phyloP scores from a whole-genome alignment of 78 protist species.

The Mantamonas sphyraenae region DNA sequence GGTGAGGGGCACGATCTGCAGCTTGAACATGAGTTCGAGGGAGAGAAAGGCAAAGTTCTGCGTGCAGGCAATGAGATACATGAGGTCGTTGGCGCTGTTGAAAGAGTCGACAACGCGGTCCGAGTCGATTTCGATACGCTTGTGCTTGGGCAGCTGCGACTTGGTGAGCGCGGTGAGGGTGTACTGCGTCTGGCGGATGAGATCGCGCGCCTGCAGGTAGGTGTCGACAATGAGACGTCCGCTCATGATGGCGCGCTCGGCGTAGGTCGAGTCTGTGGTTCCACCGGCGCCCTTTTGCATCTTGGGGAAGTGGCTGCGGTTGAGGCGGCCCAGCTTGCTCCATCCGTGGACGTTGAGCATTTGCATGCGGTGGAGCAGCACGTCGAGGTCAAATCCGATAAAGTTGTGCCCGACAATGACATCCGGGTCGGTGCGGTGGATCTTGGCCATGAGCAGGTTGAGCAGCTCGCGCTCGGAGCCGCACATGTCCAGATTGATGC shows the following conservation, averaged over 20 bases:
- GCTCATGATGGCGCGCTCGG: constrained; percentile 14
- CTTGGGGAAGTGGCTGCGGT: constrained; percentile 21
- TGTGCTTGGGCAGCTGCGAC: constrained; percentile 47
- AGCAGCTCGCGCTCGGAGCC: too few relatives aligned
- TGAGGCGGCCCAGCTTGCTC: constrained; percentile 80
- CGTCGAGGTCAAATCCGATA: constrained; percentile 67
- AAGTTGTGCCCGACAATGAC: constrained; percentile 78
- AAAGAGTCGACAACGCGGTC: constrained; percentile 5
- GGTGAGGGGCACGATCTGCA: constrained; percentile 82
- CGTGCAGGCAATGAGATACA: constrained; percentile 13
- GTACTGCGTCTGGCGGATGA: constrained; percentile 52
- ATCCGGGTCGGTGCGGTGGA: constrained; percentile 20
- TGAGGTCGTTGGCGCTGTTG: neutral
- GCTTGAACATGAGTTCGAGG: constrained; percentile 51
- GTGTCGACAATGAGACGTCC: constrained; percentile 72
- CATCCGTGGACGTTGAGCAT: constrained; percentile 48
- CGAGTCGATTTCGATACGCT: constrained; percentile 10
- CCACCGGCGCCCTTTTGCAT: constrained; percentile 9
- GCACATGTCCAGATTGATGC: too few relatives aligned
- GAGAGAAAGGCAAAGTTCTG: constrained; percentile 66
- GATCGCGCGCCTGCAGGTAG: constrained; percentile 42
- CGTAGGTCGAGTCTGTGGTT: constrained; percentile 1
- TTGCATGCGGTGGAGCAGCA: constrained; percentile 78
- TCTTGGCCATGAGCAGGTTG: too few relatives aligned
- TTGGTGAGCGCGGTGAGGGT: constrained; percentile 51